These are phyloP conservation scores for Penicillium italicum DNA, from an alignment of 2,329 filamentous ascomycete genomes.

Conservation along the genomic window DNA sequence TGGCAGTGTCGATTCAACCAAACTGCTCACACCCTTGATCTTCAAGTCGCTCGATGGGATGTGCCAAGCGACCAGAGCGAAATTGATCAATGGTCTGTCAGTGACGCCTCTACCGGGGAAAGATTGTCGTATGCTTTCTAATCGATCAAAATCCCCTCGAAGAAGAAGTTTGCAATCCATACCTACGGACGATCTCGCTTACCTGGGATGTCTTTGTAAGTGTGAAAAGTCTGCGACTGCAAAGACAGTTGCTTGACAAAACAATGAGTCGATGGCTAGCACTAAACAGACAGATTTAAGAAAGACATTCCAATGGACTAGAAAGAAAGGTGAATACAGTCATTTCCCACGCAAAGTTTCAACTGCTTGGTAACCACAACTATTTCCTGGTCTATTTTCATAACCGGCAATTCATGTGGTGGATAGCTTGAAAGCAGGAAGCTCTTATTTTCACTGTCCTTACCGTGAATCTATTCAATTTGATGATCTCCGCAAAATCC, in stretches of 20 bases:
- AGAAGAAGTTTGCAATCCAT: background rate
- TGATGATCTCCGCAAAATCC: background rate
- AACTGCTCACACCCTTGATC: slow-evolving; percentile 26
- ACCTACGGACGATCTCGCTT: slow-evolving; percentile 6
- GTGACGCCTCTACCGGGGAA: slow-evolving; percentile 14
- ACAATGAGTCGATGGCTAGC: background rate
- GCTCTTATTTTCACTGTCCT: background rate
- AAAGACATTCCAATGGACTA: background rate
- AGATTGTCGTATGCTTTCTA: background rate
- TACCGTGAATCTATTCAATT: background rate
- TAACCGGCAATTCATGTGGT: background rate
- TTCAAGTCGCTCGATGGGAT: slow-evolving; percentile 24
- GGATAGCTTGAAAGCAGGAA: no score
- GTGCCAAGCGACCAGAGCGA: slow-evolving; percentile 21
- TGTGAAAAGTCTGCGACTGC: background rate
- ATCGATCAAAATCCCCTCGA: slow-evolving; percentile 1
- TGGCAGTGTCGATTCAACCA: slow-evolving; percentile 31
- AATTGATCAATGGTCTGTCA: slow-evolving; percentile 15
- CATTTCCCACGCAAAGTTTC: background rate
- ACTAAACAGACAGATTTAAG: background rate
- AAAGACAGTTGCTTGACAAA: background rate
- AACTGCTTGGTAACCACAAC: background rate
- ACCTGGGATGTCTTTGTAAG: slow-evolving; percentile 11
- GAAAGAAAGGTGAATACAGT: background rate
- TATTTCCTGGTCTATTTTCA: background rate